Base-by-base conservation (phyloP, 306 rosid species). In the Glycine tomentella region DNA sequence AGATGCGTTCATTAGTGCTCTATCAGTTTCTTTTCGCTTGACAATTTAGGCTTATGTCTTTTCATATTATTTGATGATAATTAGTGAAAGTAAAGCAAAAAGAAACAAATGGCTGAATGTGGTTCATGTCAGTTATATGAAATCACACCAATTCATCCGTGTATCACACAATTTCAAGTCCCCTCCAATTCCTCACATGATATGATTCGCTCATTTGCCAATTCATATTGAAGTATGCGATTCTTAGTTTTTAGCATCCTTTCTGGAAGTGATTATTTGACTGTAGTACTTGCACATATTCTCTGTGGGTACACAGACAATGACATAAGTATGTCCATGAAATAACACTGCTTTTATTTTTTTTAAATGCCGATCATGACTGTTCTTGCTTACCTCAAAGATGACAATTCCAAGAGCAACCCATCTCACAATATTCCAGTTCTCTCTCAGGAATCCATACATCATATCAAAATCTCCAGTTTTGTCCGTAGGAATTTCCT, bases 381-480 rank as follows among this genome's bases (percentile, higher is more conserved):
- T 44, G 33, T 15, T 76, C 69, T 75, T 56, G 69, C 86, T 76
- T 88, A 93, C 99, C 99, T 95, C 92, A 76, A 96, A 90, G 78
- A 92, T 78, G 74, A 93, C 93, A 81, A 87, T 91, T 82, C 98
- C 99, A 78, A 96, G 90, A 80, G 92, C 91, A 72, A 96, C 98
- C 99, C 99, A 96, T 87, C 57, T 90, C 44, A 87, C 86, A 76
- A 96, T 90, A 17, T 84, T 64, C 99, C 99, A 96, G 79, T 96
- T 87, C 78, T 84, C 89, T 62, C 86, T 75, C 66, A 93, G 87
- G 78, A 96, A 91, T 16, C 48, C 82, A 76, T 92, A 93, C 79
- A 96, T 86, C 93, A 67, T 83, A 42, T 88, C 88, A 77, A 96
- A 96, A 86, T 88, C 87, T 78, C 99, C 98, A 50, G 94, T 92